A percentile compares a stretch with the other conserved stretches of the same genome.
These are phyloP conservation scores for Pichia rugopelliculosa DNA, from an alignment of 805 yeast species.

Conservation along the genomic window DNA sequence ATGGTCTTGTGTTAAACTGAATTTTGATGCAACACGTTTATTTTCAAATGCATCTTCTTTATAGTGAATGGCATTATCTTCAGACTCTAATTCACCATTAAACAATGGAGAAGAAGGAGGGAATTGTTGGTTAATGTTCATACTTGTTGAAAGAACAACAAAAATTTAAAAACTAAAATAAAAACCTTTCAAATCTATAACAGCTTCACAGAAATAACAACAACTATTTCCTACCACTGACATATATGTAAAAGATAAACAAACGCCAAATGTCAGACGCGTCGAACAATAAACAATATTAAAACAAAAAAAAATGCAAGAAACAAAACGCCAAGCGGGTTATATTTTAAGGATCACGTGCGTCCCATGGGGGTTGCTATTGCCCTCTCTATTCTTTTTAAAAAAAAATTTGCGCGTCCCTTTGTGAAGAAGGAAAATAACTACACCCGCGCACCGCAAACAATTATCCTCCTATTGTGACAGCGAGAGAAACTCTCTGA, in stretches of 20 bases:
- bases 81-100: slow-evolving; percentile 3
- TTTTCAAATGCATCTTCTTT: neutral
- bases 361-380: neutral
- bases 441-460: slow-evolving; percentile 1
- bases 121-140: slow-evolving; percentile 17
- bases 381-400: too few relatives aligned
- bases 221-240: neutral
- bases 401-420: neutral
- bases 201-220: neutral
- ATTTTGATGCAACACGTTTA: neutral
- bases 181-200: neutral
- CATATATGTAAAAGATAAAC: neutral
- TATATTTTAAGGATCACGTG: neutral
- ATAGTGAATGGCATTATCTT: neutral
- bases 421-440: neutral
- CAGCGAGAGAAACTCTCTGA: neutral
- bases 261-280: neutral
- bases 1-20: neutral
- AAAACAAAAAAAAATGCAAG: neutral
- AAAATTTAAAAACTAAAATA: neutral
- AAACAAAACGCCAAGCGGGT: neutral
- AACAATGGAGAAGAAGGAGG: slow-evolving; percentile 32
- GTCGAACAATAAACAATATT: neutral
- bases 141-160: neutral
- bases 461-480: neutral